Percentiles rank a stretch among this genome's conserved stretches.
Evolutionary conservation across 352 stramenopile genomes (phyloP).

Genomic region (Elongisporangium anandrum): DNA sequence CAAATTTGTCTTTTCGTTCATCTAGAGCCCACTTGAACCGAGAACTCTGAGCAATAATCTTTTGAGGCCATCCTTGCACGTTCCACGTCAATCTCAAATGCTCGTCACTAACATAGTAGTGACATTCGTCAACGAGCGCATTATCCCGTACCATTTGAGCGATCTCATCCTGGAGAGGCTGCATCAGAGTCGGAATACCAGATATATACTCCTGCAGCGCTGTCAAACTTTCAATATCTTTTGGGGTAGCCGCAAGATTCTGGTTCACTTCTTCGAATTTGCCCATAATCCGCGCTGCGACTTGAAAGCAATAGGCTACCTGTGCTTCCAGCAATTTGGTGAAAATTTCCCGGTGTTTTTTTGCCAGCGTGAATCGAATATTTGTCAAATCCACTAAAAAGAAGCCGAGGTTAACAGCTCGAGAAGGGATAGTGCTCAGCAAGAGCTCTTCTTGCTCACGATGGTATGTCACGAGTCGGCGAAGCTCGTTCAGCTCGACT

Average conservation of each 20-base stretch:
- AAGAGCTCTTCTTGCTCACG: slow-evolving; percentile 64
- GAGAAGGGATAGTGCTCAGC: slow-evolving; percentile 58
- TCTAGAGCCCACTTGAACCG: slow-evolving; percentile 75
- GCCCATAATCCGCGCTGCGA: slow-evolving; percentile 59
- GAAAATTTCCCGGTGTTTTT: slow-evolving; percentile 80
- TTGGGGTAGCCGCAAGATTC: slow-evolving; percentile 71
- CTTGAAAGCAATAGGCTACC: slow-evolving; percentile 54
- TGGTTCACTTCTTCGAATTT: slow-evolving; percentile 88
- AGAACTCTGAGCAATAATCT: slow-evolving; percentile 78
- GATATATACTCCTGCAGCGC: slow-evolving; percentile 86
- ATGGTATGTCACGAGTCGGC: slow-evolving; percentile 57
- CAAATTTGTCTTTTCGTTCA: slow-evolving; percentile 83
- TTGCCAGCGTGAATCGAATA: slow-evolving; percentile 63
- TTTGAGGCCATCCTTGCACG: slow-evolving; percentile 87
- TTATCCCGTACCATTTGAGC: slow-evolving; percentile 78
- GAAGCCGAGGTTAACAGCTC: slow-evolving; percentile 66
- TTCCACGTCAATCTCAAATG: slow-evolving; percentile 88
- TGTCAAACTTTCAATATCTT: slow-evolving; percentile 90
- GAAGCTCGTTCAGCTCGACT: slow-evolving; percentile 73
- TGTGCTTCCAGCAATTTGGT: slow-evolving; percentile 68
- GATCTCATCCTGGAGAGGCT: slow-evolving; percentile 81
- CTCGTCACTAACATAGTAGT: slow-evolving; percentile 79
- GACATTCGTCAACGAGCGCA: slow-evolving; percentile 76
- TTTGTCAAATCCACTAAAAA: slow-evolving; percentile 80
- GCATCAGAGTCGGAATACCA: slow-evolving; percentile 58